Evolutionary conservation across 2,329 filamentous ascomycete genomes (phyloP).

Genomic region (Aureobasidium mangrovei): DNA sequence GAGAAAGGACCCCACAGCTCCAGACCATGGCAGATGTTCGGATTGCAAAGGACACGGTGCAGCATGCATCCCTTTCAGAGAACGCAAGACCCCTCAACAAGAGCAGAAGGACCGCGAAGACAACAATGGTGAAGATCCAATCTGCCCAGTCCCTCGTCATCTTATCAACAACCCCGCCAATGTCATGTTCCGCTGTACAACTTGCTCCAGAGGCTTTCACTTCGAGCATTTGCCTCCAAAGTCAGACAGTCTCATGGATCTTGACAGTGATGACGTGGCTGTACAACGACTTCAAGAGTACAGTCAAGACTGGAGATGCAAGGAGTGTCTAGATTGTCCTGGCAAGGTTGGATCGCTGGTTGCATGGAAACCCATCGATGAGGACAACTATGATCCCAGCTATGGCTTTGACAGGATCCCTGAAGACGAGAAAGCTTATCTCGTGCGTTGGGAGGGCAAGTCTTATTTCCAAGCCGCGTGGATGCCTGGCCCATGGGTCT

Average conservation of each 20-base stretch:
- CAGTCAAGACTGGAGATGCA: conserved; percentile 66
- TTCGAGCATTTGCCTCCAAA: conserved; percentile 65
- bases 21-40: conserved; percentile 63
- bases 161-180: conserved; percentile 68
- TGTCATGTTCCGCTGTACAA: conserved; percentile 73
- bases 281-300: conserved; percentile 64
- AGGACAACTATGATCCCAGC: conserved; percentile 46
- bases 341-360: conserved; percentile 69
- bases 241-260: conserved; percentile 34
- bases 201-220: conserved; percentile 73
- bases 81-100: conserved; percentile 62
- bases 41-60: conserved; percentile 56
- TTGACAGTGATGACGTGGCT: conserved; percentile 42
- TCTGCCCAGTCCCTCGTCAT: conserved; percentile 51
- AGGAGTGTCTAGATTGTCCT: conserved; percentile 58
- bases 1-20: conserved; percentile 61
- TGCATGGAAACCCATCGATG: conserved; percentile 71
- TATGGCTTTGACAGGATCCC: conserved; percentile 47
- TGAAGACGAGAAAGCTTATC: conserved; percentile 80
- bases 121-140: conserved; percentile 70
- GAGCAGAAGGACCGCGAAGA: conserved; percentile 76
- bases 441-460: conserved; percentile 74
- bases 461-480: conserved; percentile 79
- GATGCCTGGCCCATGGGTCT: conserved; percentile 86
- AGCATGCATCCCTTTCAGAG: conserved; percentile 67